Evolutionary conservation across 2,329 filamentous ascomycete species (phyloP).

Genomic region (Scleromitrula shiraiana): DNA sequence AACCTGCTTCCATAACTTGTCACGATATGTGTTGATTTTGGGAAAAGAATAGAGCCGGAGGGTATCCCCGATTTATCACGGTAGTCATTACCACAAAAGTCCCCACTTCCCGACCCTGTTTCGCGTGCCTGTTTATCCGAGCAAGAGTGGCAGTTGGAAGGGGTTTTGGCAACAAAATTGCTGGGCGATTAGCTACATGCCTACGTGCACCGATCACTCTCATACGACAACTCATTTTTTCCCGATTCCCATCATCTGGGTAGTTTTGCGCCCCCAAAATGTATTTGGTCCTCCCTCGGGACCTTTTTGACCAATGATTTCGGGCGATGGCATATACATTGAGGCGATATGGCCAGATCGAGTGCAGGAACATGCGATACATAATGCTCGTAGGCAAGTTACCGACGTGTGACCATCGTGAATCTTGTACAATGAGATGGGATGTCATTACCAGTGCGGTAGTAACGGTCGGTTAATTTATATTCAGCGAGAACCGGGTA

Average conservation of each 20-base stretch:
- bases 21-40: neutral
- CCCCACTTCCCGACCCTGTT: too few relatives aligned
- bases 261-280: constrained; percentile 7
- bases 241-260: constrained; percentile 4
- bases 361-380: constrained; percentile 11
- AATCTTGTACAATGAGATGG: constrained; percentile 10
- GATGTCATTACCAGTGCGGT: constrained; percentile 7
- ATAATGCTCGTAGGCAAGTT: neutral
- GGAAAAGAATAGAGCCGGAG: too few relatives aligned
- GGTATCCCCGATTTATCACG: too few relatives aligned
- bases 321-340: neutral
- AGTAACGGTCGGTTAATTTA: constrained; percentile 9
- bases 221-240: constrained; percentile 1
- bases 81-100: too few relatives aligned
- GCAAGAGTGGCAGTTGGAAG: too few relatives aligned
- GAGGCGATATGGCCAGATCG: constrained; percentile 3
- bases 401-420: constrained; percentile 8
- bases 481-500: constrained; percentile 5
- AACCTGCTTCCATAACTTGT: neutral
- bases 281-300: neutral
- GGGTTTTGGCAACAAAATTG: too few relatives aligned
- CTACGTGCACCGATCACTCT: too few relatives aligned
- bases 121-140: too few relatives aligned
- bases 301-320: constrained; percentile 1
- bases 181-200: too few relatives aligned